phyloP scores from a whole-genome alignment of 2,329 filamentous ascomycete species.

The Aspergillus sojae region DNA sequence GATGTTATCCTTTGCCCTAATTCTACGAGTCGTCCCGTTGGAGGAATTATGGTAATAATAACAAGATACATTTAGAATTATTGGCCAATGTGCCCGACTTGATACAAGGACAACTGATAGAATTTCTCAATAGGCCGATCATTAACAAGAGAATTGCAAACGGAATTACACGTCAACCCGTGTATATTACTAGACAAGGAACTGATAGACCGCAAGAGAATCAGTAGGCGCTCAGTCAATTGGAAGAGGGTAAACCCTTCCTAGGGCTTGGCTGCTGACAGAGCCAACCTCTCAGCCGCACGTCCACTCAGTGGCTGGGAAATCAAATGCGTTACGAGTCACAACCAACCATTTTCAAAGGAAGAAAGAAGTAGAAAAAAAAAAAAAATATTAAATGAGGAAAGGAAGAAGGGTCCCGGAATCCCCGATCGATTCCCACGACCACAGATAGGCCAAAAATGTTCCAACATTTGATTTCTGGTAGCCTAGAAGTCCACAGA shows the following conservation, averaged over 20 bases:
- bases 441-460: background rate
- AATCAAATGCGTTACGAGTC: background rate
- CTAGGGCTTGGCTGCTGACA: background rate
- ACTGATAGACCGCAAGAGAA: background rate
- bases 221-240: background rate
- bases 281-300: background rate
- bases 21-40: background rate
- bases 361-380: too few relatives aligned
- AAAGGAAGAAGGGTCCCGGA: background rate
- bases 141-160: background rate
- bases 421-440: background rate
- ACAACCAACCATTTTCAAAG: background rate
- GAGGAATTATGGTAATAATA: background rate
- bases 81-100: background rate
- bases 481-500: background rate
- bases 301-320: background rate
- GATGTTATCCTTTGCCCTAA: background rate
- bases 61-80: background rate
- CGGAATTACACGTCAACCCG: background rate
- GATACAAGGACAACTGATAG: background rate
- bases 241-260: background rate
- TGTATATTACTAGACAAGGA: background rate
- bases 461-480: background rate
- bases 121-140: background rate
- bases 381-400: too few relatives aligned